Conservation (phyloP, 495 filamentous ascomycete species). For the Penicillium dipodomyicola region DNA sequence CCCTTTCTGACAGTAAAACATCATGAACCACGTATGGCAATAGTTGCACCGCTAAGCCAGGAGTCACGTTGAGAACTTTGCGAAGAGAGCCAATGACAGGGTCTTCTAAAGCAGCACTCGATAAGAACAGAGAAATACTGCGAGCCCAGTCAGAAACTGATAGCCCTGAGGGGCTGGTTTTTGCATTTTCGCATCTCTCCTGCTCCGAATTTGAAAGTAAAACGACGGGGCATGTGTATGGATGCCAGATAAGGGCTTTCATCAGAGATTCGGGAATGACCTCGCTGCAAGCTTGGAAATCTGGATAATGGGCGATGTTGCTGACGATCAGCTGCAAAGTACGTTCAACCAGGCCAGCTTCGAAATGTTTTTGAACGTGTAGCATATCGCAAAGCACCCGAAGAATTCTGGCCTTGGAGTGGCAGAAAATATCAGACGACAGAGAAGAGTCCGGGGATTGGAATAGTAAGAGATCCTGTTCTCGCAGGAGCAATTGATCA, state of each 20-base stretch:
- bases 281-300: slow-evolving; percentile 49
- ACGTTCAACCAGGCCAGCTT: slow-evolving; percentile 73
- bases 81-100: slow-evolving; percentile 64
- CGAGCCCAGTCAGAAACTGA: slow-evolving; percentile 59
- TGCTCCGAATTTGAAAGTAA: slow-evolving; percentile 17
- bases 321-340: slow-evolving; percentile 70
- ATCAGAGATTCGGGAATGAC: slow-evolving; percentile 40
- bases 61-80: slow-evolving; percentile 58
- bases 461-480: slow-evolving; percentile 38
- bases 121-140: slow-evolving; percentile 58
- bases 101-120: slow-evolving; percentile 56
- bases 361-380: slow-evolving; percentile 56
- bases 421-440: slow-evolving; percentile 17
- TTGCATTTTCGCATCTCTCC: slow-evolving; percentile 12
- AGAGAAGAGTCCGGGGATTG: slow-evolving; percentile 6
- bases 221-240: slow-evolving; percentile 40
- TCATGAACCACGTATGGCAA: slow-evolving; percentile 83
- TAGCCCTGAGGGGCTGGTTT: slow-evolving; percentile 17
- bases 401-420: slow-evolving; percentile 56
- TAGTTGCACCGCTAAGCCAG: slow-evolving; percentile 64
- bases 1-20: slow-evolving; percentile 57
- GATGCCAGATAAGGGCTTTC: slow-evolving; percentile 45
- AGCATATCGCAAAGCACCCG: slow-evolving; percentile 66
- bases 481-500: slow-evolving; percentile 37
- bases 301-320: slow-evolving; percentile 45